Evolutionary conservation across 2,329 filamentous ascomycete species (phyloP), one percentile per base, ranked within the genome.

Genomic region (Sporothrix schenckii): DNA sequence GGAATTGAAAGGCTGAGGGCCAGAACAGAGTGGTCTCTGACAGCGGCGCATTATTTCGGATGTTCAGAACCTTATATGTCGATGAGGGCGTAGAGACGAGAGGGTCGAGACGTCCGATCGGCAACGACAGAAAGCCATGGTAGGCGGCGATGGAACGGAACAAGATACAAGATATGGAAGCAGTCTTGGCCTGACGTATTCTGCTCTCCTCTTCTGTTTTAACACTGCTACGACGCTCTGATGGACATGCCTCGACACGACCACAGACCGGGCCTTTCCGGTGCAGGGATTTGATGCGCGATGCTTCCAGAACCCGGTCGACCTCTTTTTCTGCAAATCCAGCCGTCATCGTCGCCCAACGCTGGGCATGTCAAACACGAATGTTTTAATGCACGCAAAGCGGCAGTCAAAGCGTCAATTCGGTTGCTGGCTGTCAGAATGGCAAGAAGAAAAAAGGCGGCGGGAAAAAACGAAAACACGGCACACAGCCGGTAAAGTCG

Each of bases 331-430:
- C 21, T 50, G 63, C 14, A 50, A 66, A 39, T 24, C 63, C 27
- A 21, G 14, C 13, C 63, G 11, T 67, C 34, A 44, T 47, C 65
- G 50, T 14, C 65, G 49, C 24, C 13, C 14, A 50, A 49, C 30
- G n/a, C 11, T 34, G 30, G 54, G 54, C 41, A 69, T 63, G 21
- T 27, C 19, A 69, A 69, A 69, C 54, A 53, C 21, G 19, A 52
- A 34, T 69, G 54, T 54, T 66, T 69, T 54, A 69, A 69, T 66
- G 68, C 68, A 69, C 21, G 39, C 4, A 30, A 34, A 52, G 10
- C 30, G 34, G 52, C n/a, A 58, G 53, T 1, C 2, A 56, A 16
- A 5, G 60, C 24, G 30, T 21, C 16, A 10, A 50, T 19, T n/a
- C 16, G 49, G 49, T n/a, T 21, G 49, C 10, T 21, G 49, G 19